Base-by-base conservation (phyloP, 768 basidiomycete genomes). In the Rhodotorula kratochvilovae region DNA sequence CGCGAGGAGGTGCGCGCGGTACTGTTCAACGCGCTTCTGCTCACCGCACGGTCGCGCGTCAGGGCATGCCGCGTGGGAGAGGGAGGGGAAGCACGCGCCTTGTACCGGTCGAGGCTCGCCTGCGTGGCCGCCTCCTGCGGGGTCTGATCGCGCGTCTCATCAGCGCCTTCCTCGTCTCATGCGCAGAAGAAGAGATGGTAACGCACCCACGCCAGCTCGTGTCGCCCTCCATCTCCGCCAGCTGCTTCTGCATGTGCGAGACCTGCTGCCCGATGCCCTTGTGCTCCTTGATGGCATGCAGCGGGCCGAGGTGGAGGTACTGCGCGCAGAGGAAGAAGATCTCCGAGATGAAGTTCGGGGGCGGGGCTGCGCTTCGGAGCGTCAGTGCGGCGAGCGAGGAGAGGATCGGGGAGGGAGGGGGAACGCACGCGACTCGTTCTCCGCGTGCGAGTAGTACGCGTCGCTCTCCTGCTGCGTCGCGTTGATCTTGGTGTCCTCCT, bases 341-440 rank as follows among this genome's bases (percentile, higher is more conserved):
- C 55, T 97, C 89, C 12, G 95, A 92, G 72, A 97, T 92, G 81
- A 99, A 99, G 79, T 96, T 96, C 5, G 90, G 87, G 11, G 87
- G 79, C 6, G 86, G 79, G n/a, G 85, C 87, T 87, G 76, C 76
- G 61, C 4, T 15, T 19, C 23, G 3, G 5, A 1, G 33, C 27
- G 45, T 5, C 21, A 25, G n/a, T 16, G 11, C 3, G 31, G 16
- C 43, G 31, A 17, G 7, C 25, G 31, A 7, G 39, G 23, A n/a
- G 1, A n/a, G n/a, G n/a, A n/a, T n/a, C n/a, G 39, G 25, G 11
- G 33, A 27, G 43, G 16, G 27, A 31, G 25, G 23, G 46, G 3
- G 19, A 23, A 63, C 67, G 48, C 21, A 73, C 64, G 36, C 2
- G 46, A 19, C 2, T 36, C 63, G 15, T 25, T 23, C 15, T 50